Evolutionary conservation across 768 basidiomycete genomes (phyloP), one percentile per base, ranked within the genome.

Genomic region (Coprinopsis strossmayeri): DNA sequence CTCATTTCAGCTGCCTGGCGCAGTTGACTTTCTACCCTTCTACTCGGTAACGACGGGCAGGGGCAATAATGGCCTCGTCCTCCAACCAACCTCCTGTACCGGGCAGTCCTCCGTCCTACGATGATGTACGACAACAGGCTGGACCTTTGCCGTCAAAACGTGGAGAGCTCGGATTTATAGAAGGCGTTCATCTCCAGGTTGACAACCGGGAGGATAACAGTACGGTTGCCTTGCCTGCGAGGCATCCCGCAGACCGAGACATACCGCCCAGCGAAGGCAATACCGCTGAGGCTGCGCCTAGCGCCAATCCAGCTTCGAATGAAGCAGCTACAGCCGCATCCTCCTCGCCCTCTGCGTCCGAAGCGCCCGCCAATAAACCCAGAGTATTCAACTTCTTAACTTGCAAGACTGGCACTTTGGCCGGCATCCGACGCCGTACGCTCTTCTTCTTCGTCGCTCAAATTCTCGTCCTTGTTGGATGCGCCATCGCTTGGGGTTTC

Each of bases 141-240:
- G 81, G 69, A 35, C 81, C 82, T 47, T 64, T 84, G 58, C 84
- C 83, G 45, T 61, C 59, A 37, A 85, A 84, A 61, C 70, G 74
- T 17, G 84, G 82, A 23, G 83, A 85, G 58, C 79, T 87, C 45
- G 83, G 83, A 18, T 87, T 69, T 57, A 51, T 67, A 24, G 80
- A 79, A 46, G 69, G 63, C 10, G 45, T 68, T 17, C 68, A 69
- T 47, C 61, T 54, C 27, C 53, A 56, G 49, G 50, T 52, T 44
- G 55, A 51, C 45, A 46, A 18, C 76, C 74, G 32, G 73, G 73
- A 41, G 76, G 76, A 56, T 62, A 66, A 41, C 53, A 37, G 17
- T 30, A 11, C 51, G 39, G 35, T 18, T 5, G 44, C 53, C 38
- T 58, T 62, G 11, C 77, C 75, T n/a, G 66, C 63, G 15, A 66